These are phyloP conservation scores for Schizophyllum amplum DNA, from an alignment of 1,284 basidiomycete species.

Conservation along the genomic window DNA sequence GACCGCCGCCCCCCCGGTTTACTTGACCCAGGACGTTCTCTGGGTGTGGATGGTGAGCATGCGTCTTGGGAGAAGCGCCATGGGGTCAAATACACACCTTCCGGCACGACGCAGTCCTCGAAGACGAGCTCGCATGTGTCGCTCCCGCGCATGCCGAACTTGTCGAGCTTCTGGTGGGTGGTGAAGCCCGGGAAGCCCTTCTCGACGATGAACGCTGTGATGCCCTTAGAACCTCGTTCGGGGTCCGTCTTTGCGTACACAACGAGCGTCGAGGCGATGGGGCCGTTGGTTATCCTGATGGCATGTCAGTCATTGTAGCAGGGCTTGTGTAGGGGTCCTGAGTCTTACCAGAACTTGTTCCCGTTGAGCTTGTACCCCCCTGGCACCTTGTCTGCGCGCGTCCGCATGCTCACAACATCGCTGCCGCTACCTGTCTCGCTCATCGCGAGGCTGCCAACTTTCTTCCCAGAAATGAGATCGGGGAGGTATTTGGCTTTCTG, in stretches of 20 bases:
- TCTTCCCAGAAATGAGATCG: constrained; percentile 73
- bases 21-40: constrained; percentile 82
- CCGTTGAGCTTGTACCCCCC: constrained; percentile 80
- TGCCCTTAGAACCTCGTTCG: constrained; percentile 75
- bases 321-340: too few species aligned
- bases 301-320: too few species aligned
- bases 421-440: constrained; percentile 87
- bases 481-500: constrained; percentile 89
- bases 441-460: constrained; percentile 91
- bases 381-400: constrained; percentile 70
- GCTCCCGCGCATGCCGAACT: constrained; percentile 93
- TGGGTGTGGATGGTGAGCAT: constrained; percentile 21
- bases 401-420: constrained; percentile 88
- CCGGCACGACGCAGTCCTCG: constrained; percentile 83
- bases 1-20: constrained; percentile 75
- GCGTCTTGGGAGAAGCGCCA: background rate
- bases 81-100: constrained; percentile 37
- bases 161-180: constrained; percentile 86
- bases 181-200: constrained; percentile 79
- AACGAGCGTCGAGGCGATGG: constrained; percentile 81
- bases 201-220: constrained; percentile 91
- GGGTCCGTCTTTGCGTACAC: constrained; percentile 91
- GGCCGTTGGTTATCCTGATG: constrained; percentile 90
- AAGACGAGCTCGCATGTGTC: constrained; percentile 95
- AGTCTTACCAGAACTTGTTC: constrained; percentile 86